Evolutionary conservation across 176 grass and related monocot genomes (phyloP), one percentile per base, ranked within the genome.

Genomic region (Carex littledalei): DNA sequence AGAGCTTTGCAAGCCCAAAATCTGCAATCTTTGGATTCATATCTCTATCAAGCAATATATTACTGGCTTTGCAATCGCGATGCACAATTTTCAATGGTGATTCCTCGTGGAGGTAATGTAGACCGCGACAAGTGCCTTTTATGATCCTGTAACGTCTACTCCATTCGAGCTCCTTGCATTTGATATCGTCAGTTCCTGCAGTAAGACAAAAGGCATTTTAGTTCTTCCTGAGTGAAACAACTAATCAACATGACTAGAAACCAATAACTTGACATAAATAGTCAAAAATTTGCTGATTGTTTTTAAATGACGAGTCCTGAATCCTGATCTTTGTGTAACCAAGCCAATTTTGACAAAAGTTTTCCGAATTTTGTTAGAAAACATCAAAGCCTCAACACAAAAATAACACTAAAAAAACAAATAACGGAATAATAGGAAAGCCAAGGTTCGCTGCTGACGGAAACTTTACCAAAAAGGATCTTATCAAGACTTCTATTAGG

Each of bases 1-100:
- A 84, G 45, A 47, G 53, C 22, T 66, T 84, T 50, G 82, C 82
- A 67, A 84, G 60, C 4, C 82, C 82, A 35, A 84, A 84, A 74
- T 84, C 82, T 6, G 82, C 34, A 14, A 84, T 84, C 50, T 84
- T 84, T 5, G 82, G 65, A 3, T 73, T 84, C 82, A 84, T 71
- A 16, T 85, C 66, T n/a, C 5, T 47, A 7, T 85, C 83, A 17
- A 85, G 64, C 43, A 85, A 75, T 37, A 85, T 85, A 41, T 85
- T 85, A 20, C 83, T 71, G 1, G 83, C 50, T 37, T 84, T 85
- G n/a, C 75, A 72, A 59, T 85, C 83, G 8, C 65, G 43, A 85
- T 85, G 83, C 13, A 85, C 29, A 37, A 85, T 72, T 85, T 57
- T 85, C 21, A 76, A 75, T 34, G 60, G 66, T 2, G 83, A 85